Conservation (phyloP, 2,329 filamentous ascomycete species). For the Fusarium domesticum region DNA sequence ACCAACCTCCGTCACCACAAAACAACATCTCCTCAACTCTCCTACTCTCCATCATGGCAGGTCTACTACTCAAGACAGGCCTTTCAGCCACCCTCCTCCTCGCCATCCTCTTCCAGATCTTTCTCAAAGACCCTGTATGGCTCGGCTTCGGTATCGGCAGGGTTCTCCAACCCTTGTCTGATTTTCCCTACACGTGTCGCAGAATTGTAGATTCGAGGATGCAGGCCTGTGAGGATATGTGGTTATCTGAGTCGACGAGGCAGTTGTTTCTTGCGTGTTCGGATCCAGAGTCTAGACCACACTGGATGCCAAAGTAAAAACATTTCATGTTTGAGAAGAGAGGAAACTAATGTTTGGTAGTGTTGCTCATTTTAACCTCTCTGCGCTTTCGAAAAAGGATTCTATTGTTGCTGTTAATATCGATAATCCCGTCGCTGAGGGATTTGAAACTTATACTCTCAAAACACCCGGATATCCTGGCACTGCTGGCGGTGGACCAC, state of each 20-base stretch:
- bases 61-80: conserved; percentile 9
- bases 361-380: conserved; percentile 24
- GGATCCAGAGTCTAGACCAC: conserved; percentile 10
- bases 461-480: conserved; percentile 30
- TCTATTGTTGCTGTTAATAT: conserved; percentile 34
- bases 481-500: conserved; percentile 30
- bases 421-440: conserved; percentile 24
- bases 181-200: conserved; percentile 28
- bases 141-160: conserved; percentile 21
- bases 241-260: conserved; percentile 21
- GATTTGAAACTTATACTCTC: conserved; percentile 25
- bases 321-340: background rate
- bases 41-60: too few species aligned
- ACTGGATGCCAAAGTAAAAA: conserved; percentile 24
- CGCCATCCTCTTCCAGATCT: conserved; percentile 24
- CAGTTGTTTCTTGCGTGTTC: conserved; percentile 27
- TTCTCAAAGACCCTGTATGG: conserved; percentile 24
- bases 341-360: conserved; percentile 2
- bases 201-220: conserved; percentile 14
- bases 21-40: too few species aligned
- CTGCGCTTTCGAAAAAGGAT: conserved; percentile 31
- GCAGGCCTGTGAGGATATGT: conserved; percentile 30
- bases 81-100: conserved; percentile 8
- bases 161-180: conserved; percentile 17
- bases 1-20: too few species aligned